A percentile compares a stretch with the other conserved stretches of the same genome.
phyloP scores from a whole-genome alignment of 768 basidiomycete species.

The Boletus reticulatus region DNA sequence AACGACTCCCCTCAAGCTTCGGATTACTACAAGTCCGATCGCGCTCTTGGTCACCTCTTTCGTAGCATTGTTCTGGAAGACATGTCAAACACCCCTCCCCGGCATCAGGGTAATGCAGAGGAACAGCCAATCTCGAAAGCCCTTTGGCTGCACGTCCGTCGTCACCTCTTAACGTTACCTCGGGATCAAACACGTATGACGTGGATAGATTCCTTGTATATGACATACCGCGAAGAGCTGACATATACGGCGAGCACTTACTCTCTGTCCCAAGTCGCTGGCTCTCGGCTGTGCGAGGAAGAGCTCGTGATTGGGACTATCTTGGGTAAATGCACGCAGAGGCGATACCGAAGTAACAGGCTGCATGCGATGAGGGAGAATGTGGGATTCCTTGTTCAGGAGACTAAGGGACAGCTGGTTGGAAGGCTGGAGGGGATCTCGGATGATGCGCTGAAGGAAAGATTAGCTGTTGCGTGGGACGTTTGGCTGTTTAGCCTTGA shows the following conservation, averaged over 20 bases:
- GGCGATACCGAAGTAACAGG: slow-evolving; percentile 56
- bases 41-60: slow-evolving; percentile 71
- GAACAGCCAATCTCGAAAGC: slow-evolving; percentile 32
- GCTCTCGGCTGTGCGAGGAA: slow-evolving; percentile 59
- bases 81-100: slow-evolving; percentile 16
- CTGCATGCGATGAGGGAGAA: slow-evolving; percentile 64
- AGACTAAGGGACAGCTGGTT: slow-evolving; percentile 42
- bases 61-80: slow-evolving; percentile 55
- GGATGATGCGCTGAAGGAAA: slow-evolving; percentile 32
- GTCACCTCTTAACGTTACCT: slow-evolving; percentile 13
- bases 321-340: slow-evolving; percentile 63
- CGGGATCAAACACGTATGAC: background rate
- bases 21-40: slow-evolving; percentile 69
- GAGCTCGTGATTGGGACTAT: slow-evolving; percentile 78
- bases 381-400: slow-evolving; percentile 47
- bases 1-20: slow-evolving; percentile 49
- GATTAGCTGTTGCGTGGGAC: slow-evolving; percentile 56
- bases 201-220: slow-evolving; percentile 19
- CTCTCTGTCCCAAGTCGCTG: slow-evolving; percentile 56
- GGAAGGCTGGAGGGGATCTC: slow-evolving; percentile 25
- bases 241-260: slow-evolving; percentile 69
- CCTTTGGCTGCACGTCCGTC: slow-evolving; percentile 22
- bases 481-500: slow-evolving; percentile 59
- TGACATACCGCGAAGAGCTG: slow-evolving; percentile 59
- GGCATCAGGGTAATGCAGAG: slow-evolving; percentile 12